These are phyloP conservation scores for Leishmania turanica DNA, from an alignment of 208 protist species.

Conservation along the genomic window DNA sequence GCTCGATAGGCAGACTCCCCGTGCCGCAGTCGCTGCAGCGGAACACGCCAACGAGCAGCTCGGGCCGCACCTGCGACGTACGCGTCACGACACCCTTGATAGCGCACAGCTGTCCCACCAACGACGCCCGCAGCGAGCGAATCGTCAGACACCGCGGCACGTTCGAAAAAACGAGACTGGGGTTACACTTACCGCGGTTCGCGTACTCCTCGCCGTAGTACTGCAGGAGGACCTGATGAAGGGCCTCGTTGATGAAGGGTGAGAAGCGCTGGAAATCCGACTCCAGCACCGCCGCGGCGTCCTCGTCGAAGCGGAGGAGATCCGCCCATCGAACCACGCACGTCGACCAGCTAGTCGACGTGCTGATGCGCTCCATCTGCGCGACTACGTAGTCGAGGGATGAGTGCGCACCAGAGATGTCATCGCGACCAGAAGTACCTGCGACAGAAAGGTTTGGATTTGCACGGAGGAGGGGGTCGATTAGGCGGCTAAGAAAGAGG, in stretches of 20 bases:
- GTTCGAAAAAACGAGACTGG: constrained; percentile 80
- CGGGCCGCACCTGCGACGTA: constrained; percentile 98
- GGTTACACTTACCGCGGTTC: constrained; percentile 72
- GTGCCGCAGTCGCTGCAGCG: constrained; percentile 96
- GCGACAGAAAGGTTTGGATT: constrained; percentile 21
- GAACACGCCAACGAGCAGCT: constrained; percentile 98
- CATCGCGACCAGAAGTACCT: neutral
- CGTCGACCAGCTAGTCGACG: constrained; percentile 71
- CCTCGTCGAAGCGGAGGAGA: constrained; percentile 75
- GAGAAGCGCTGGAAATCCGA: constrained; percentile 82
- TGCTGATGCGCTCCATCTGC: constrained; percentile 87
- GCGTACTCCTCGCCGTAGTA: constrained; percentile 85
- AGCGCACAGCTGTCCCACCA: constrained; percentile 95
- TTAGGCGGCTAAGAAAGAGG: constrained; percentile 78
- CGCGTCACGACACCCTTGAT: constrained; percentile 98
- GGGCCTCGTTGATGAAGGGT: constrained; percentile 71
- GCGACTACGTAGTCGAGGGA: constrained; percentile 60
- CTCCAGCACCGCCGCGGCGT: constrained; percentile 72
- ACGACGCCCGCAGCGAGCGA: constrained; percentile 91
- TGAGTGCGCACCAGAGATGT: neutral
- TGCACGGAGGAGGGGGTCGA: constrained; percentile 54
- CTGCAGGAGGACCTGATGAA: constrained; percentile 79
- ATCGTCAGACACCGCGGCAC: constrained; percentile 90
- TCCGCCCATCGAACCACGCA: constrained; percentile 85
- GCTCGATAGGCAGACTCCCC: constrained; percentile 86